Base-by-base conservation (phyloP, 345 rosid genomes). In the Limnanthes douglasii region DNA sequence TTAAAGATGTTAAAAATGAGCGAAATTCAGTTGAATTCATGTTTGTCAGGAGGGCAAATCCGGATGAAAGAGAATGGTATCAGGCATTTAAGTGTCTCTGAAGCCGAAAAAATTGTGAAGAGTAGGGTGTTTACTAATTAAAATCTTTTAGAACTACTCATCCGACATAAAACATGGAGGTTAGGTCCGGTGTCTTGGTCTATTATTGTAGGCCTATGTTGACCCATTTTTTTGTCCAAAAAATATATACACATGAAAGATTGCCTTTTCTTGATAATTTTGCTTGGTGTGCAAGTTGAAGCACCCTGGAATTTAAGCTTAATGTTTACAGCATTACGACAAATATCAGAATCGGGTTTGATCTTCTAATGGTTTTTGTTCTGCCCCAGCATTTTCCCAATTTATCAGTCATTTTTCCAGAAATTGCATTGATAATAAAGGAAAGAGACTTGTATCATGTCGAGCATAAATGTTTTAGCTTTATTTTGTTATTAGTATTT, bases 1-100 rank as follows among this genome's bases (percentile, higher is more conserved):
- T 44, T 77, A 67, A 75, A 57, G 43, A 11, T 90, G 63, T 45
- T 90, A 34, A 69, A 58, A 39, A 74, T 76, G 75, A 56, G 43
- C 9, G 75, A 72, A 72, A 57, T 69, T 34, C 73, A 78, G 53
- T 61, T 68, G 30, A 57, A 62, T 29, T 71, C 44, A 23, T 22
- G 57, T 39, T 30, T 57, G 37, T 39, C 32, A 6, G 62, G 47
- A 51, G 68, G 69, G 15, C 56, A 48, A 11, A 68, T 45, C 22
- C 60, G 75, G 78, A 51, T 78, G 66, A 69, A 63, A 18, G 69
- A 69, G 43, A 75, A 69, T 1, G 68, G 84, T 45, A 51, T 83
- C 16, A 66, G 76, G 16, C 61, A 76, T 64, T 49, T 88, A 50
- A 60, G 51, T 36, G 56, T 56, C 27, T 53, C 57, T 1, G 93